Evolutionary conservation across 192 early-diverging fungal genomes (phyloP), one percentile per base, ranked within the genome.

Genomic region (Globomyces pollinis-pini): DNA sequence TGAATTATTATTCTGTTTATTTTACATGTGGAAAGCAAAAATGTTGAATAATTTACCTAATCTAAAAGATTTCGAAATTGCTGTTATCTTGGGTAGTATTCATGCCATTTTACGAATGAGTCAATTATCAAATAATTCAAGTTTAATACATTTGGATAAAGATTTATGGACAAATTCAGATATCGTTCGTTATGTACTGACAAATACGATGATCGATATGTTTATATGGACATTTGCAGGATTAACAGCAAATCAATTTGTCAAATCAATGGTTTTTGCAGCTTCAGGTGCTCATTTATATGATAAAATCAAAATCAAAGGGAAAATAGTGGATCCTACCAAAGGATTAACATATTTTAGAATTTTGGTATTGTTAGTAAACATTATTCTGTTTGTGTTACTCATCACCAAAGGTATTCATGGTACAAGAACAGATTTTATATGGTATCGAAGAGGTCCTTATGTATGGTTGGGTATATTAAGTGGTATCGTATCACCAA

Each of bases 281-380:
- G 41, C 41, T 12, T 9, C 11, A 4, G 41, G 15, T 16, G 18
- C 15, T 16, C 41, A 42, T 16, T 42, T 42, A 18, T 42, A 42
- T 42, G 41, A 42, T 42, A 42, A 42, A 42, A 42, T 42, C 41
- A 42, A 42, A 42, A 42, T 42, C 18, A 18, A 18, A 42, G 41
- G 18, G 18, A 42, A 42, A 18, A 16, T 42, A 16, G 41, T 42
- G 7, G 41, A 42, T 16, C n/a, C n/a, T n/a, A n/a, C n/a, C n/a
- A n/a, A n/a, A n/a, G n/a, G n/a, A n/a, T n/a, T n/a, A n/a, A n/a
- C n/a, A n/a, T n/a, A n/a, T n/a, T n/a, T n/a, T n/a, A n/a, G n/a
- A n/a, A n/a, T n/a, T n/a, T n/a, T n/a, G n/a, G n/a, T n/a, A n/a
- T n/a, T n/a, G n/a, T n/a, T n/a, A n/a, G n/a, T n/a, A n/a, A n/a